Evolutionary conservation across 2,329 filamentous ascomycete genomes (phyloP).

Genomic region (Aquanectria penicillioides): DNA sequence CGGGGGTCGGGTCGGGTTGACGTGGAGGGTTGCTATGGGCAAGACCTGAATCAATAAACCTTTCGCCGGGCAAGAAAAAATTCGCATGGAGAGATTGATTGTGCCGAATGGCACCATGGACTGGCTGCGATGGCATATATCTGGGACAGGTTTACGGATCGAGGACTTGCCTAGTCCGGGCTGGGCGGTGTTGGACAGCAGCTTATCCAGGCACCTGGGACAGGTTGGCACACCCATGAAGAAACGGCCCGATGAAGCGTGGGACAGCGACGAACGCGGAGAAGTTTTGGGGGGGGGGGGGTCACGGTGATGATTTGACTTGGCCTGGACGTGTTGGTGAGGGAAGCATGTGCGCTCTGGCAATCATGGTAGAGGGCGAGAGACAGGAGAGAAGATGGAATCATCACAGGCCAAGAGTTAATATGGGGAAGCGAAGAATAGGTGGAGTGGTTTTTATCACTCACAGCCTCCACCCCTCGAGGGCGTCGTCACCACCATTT

Average conservation of each 20-base stretch:
- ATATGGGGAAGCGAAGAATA: not conserved
- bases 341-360: no score
- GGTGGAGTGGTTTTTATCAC: constrained; percentile 2
- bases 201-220: constrained; percentile 17
- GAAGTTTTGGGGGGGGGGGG: no score
- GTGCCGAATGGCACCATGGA: constrained; percentile 1
- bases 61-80: no score
- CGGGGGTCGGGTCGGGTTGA: not conserved
- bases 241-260: constrained; percentile 23
- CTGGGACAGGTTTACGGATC: constrained; percentile 1
- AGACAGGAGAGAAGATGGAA: no score
- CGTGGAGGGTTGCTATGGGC: constrained; percentile 18
- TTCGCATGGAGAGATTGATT: not conserved
- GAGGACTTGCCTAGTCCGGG: not conserved
- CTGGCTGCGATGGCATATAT: constrained; percentile 1
- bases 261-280: not conserved
- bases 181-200: constrained; percentile 1
- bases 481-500: not conserved
- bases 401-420: no score
- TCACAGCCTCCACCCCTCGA: not conserved
- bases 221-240: constrained; percentile 2
- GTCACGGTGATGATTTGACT: not conserved
- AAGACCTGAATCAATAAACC: no score
- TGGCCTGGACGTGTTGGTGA: not conserved
- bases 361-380: no score